phyloP scores from a whole-genome alignment of 768 basidiomycete genomes.

The Aureoboletus auriporus region DNA sequence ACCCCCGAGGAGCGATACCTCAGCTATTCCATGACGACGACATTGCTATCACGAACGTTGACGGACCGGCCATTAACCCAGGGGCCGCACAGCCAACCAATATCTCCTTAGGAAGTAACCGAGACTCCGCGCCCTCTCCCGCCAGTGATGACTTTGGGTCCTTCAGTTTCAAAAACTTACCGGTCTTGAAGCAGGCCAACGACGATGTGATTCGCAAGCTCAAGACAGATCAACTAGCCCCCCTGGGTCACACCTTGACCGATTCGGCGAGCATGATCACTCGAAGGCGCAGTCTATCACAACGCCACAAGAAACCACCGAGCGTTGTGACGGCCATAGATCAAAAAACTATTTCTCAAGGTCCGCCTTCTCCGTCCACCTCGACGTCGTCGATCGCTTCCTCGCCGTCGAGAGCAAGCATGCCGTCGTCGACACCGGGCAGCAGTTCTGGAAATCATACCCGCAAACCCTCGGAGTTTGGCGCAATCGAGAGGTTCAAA shows the following conservation, averaged over 20 bases:
- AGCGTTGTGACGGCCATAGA: constrained; percentile 72
- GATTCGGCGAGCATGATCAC: constrained; percentile 56
- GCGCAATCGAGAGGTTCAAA: constrained; percentile 87
- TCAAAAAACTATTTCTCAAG: constrained; percentile 57
- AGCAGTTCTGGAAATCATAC: constrained; percentile 51
- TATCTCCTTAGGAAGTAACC: constrained; percentile 32
- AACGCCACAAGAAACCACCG: constrained; percentile 74
- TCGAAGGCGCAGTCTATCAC: constrained; percentile 79
- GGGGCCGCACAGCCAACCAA: constrained; percentile 10
- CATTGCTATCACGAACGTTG: constrained; percentile 49
- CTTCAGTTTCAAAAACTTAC: constrained; percentile 97
- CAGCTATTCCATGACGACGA: constrained; percentile 93
- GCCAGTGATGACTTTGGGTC: constrained; percentile 91
- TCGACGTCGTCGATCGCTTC: constrained; percentile 91
- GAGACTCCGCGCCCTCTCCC: constrained; percentile 45
- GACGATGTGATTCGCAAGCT: constrained; percentile 97
- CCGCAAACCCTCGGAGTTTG: constrained; percentile 88
- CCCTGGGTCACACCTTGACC: constrained; percentile 68
- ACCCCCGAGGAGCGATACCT: constrained; percentile 88
- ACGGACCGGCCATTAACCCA: constrained; percentile 36
- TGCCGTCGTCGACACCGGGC: constrained; percentile 70
- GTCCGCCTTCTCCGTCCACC: constrained; percentile 87
- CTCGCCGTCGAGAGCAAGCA: constrained; percentile 74
- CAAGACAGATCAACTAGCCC: constrained; percentile 83
- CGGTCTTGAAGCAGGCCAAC: constrained; percentile 94